A percentile compares a stretch with the other conserved stretches of the same genome.
Evolutionary conservation across 2,329 filamentous ascomycete genomes (phyloP).

Genomic region (Neofusicoccum parvum): DNA sequence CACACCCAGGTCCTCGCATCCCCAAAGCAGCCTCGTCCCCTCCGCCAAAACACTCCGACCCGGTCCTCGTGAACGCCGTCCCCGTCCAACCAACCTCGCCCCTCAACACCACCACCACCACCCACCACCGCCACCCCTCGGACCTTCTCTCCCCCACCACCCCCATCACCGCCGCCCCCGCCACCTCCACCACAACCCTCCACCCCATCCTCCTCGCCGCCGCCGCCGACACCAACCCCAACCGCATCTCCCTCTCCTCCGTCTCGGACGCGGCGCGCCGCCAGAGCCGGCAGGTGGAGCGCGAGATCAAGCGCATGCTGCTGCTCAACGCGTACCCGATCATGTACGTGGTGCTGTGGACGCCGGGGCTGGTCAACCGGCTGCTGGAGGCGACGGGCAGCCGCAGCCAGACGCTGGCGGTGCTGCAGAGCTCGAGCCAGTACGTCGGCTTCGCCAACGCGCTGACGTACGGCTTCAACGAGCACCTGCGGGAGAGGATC

Average conservation of each 20-base stretch:
- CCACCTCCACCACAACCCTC: neutral
- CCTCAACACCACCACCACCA: neutral
- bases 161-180: neutral
- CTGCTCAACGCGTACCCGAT: slow-evolving; percentile 39
- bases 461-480: slow-evolving; percentile 27
- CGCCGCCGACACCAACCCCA: neutral
- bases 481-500: slow-evolving; percentile 22
- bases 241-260: neutral
- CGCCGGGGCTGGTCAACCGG: slow-evolving; percentile 34
- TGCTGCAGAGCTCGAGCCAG: slow-evolving; percentile 29
- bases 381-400: slow-evolving; percentile 28
- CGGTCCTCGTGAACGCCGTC: neutral
- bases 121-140: neutral
- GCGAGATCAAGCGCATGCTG: slow-evolving; percentile 33
- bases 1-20: neutral
- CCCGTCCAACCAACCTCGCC: neutral
- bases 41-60: neutral
- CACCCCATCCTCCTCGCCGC: neutral
- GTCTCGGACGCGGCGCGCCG: neutral
- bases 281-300: slow-evolving; percentile 20
- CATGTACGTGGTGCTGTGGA: slow-evolving; percentile 38
- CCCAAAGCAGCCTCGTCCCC: neutral
- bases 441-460: slow-evolving; percentile 30
- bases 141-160: neutral
- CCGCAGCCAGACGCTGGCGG: slow-evolving; percentile 16